phyloP scores from a whole-genome alignment of 768 basidiomycete genomes.

The Cystobasidium ongulense region DNA sequence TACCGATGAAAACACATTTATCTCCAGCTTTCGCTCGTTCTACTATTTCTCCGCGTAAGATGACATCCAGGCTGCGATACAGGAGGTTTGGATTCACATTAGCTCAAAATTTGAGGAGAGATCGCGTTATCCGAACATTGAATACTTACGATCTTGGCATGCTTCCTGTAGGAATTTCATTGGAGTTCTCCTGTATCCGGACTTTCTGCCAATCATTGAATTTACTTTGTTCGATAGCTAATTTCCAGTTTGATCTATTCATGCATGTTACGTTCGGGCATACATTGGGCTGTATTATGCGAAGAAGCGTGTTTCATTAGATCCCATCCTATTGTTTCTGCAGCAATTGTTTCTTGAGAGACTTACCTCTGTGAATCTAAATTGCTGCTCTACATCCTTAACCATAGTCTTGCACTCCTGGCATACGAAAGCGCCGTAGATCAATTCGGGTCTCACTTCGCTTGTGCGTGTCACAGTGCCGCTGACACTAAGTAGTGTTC shows the following conservation, averaged over 20 bases:
- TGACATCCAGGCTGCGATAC: slow-evolving; percentile 69
- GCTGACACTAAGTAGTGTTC: slow-evolving; percentile 85
- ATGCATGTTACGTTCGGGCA: slow-evolving; percentile 93
- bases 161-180: slow-evolving; percentile 94
- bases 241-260: slow-evolving; percentile 80
- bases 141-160: slow-evolving; percentile 67
- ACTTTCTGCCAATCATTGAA: slow-evolving; percentile 99
- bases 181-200: slow-evolving; percentile 95
- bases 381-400: slow-evolving; percentile 93
- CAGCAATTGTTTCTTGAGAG: neutral
- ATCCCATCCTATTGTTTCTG: neutral
- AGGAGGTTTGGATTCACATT: no score
- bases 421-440: slow-evolving; percentile 88
- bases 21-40: slow-evolving; percentile 99
- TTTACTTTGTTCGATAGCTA: slow-evolving; percentile 89
- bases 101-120: neutral
- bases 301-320: neutral
- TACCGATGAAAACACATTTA: slow-evolving; percentile 94
- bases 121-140: neutral
- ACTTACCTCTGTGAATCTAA: slow-evolving; percentile 92
- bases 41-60: slow-evolving; percentile 87
- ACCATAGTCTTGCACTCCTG: slow-evolving; percentile 77
- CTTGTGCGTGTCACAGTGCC: slow-evolving; percentile 96
- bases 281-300: slow-evolving; percentile 60
- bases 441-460: slow-evolving; percentile 89